Evolutionary conservation across 139 green algal genomes (phyloP).

Genomic region (Coccomyxa sp.): DNA sequence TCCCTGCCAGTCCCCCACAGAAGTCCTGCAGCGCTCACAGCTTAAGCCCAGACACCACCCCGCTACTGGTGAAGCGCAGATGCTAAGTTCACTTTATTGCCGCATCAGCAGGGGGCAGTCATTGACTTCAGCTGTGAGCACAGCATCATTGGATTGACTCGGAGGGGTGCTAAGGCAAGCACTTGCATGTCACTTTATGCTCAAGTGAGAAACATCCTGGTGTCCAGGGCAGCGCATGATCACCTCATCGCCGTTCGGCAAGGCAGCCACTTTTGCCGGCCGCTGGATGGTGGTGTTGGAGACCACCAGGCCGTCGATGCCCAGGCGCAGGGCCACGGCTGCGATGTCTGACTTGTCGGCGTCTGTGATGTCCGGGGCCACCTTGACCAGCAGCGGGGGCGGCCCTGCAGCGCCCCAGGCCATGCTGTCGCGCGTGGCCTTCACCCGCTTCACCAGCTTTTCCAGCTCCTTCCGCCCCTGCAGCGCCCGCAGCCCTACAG

Average conservation of each 20-base stretch:
- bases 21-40: too few relatives aligned
- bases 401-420: constrained; percentile 20
- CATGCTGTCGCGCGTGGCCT: constrained; percentile 64
- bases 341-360: constrained; percentile 86
- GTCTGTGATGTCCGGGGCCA: constrained; percentile 87
- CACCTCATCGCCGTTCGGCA: constrained; percentile 45
- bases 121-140: too few relatives aligned
- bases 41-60: too few relatives aligned
- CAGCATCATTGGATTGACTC: too few relatives aligned
- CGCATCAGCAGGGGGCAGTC: too few relatives aligned
- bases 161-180: too few relatives aligned
- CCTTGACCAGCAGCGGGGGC: constrained; percentile 88
- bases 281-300: constrained; percentile 90
- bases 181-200: too few relatives aligned
- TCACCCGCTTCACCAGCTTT: constrained; percentile 56
- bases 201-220: too few relatives aligned
- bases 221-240: too few relatives aligned
- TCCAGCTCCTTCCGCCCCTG: constrained; percentile 83
- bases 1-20: too few relatives aligned
- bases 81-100: too few relatives aligned
- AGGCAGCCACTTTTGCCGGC: constrained; percentile 50
- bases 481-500: constrained; percentile 73
- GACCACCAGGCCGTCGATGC: constrained; percentile 87
- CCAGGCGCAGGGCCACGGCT: constrained; percentile 50
- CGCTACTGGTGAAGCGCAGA: too few relatives aligned